These are phyloP conservation scores for Mycosphaerella sp. DNA, from an alignment of 2,329 filamentous ascomycete genomes.

Conservation along the genomic window DNA sequence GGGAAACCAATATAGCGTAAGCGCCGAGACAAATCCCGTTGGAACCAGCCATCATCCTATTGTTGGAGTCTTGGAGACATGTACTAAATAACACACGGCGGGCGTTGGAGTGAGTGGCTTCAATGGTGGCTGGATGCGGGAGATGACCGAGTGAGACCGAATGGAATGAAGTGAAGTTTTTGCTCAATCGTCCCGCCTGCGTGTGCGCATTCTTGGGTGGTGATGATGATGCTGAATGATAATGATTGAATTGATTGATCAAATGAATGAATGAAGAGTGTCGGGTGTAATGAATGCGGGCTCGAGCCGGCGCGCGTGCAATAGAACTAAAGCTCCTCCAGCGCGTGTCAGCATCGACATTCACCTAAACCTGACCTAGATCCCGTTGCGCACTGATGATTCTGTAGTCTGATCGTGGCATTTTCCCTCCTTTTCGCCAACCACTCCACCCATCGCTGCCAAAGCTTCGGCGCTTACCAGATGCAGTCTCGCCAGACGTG, in stretches of 20 bases:
- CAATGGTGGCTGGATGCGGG: not conserved
- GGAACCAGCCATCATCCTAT: too few species aligned
- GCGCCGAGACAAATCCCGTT: not conserved
- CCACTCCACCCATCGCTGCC: slow-evolving; percentile 6
- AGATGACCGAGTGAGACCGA: not conserved
- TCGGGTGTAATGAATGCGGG: too few species aligned
- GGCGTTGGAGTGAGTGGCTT: not conserved
- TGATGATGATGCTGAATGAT: too few species aligned
- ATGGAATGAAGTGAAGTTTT: not conserved
- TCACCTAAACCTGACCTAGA: not conserved
- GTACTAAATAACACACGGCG: not conserved
- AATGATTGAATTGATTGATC: not conserved
- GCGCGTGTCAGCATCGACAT: not conserved
- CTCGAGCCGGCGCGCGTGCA: too few species aligned
- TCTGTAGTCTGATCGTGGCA: not conserved
- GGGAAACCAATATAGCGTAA: not conserved
- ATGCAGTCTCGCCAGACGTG: slow-evolving; percentile 2
- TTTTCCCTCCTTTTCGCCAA: slow-evolving; percentile 7
- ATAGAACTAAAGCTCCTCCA: too few species aligned
- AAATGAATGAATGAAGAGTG: too few species aligned
- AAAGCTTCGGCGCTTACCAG: slow-evolving; percentile 4
- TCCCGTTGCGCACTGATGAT: not conserved
- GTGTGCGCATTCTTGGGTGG: not conserved
- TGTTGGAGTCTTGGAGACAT: too few species aligned
- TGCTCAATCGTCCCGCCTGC: not conserved